Evolutionary conservation across 371 early-diverging fungal species (phyloP).

Genomic region (Mortierella sp.): DNA sequence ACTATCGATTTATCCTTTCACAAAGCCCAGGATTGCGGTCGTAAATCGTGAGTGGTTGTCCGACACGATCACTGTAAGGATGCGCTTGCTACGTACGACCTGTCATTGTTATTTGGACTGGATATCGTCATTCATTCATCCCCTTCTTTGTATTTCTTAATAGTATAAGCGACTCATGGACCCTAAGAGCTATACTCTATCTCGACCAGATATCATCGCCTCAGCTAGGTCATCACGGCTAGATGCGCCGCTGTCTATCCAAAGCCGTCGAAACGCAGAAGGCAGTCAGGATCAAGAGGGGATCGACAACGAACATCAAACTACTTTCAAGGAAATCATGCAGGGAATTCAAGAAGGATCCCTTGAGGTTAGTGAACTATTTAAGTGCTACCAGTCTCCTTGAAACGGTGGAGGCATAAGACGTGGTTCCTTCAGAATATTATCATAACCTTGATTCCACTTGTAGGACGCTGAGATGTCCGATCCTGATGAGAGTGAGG

Average conservation of each 20-base stretch:
- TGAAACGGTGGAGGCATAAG: background rate
- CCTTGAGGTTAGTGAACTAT: constrained; percentile 18
- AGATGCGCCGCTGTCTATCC: constrained; percentile 12
- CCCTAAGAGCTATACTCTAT: constrained; percentile 5
- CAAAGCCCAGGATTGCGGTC: constrained; percentile 27
- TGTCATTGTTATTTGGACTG: background rate
- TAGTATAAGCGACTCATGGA: constrained; percentile 44
- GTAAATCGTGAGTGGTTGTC: constrained; percentile 32
- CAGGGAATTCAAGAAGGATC: constrained; percentile 44
- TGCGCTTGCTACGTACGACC: too few relatives aligned
- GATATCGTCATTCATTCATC: background rate
- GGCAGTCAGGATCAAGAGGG: background rate
- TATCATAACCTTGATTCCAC: background rate
- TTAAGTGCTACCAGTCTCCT: background rate
- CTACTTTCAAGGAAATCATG: constrained; percentile 26
- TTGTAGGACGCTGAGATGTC: constrained; percentile 20
- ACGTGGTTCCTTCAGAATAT: too few relatives aligned
- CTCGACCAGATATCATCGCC: background rate
- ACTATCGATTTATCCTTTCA: background rate
- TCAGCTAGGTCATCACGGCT: background rate
- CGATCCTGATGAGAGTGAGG: background rate
- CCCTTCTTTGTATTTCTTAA: background rate
- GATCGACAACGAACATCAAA: background rate
- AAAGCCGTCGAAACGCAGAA: background rate
- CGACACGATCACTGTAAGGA: constrained; percentile 27